These are phyloP conservation scores for Plasmodium knowlesi DNA, from an alignment of 169 alveolate species.

Conservation along the genomic window DNA sequence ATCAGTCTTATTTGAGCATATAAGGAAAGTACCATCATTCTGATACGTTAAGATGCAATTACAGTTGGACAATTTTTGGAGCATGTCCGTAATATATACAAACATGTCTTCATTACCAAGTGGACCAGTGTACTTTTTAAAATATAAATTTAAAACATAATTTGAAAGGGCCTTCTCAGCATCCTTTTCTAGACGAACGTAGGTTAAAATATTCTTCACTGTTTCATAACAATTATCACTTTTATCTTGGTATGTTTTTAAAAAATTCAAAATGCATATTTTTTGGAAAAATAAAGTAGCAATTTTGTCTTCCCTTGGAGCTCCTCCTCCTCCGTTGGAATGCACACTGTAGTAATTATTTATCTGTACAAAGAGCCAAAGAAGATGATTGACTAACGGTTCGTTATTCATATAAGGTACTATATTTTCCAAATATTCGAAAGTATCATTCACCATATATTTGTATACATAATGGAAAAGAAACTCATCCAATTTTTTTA, in stretches of 20 bases:
- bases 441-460: conserved; percentile 49
- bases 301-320: background rate
- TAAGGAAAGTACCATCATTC: background rate
- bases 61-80: background rate
- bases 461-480: conserved; percentile 38
- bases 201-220: conserved; percentile 7
- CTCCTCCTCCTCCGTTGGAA: background rate
- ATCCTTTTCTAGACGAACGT: conserved; percentile 11
- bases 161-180: conserved; percentile 16
- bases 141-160: conserved; percentile 40
- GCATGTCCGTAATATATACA: background rate
- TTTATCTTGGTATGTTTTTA: conserved; percentile 14
- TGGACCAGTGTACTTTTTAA: background rate
- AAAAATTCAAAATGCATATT: conserved; percentile 42
- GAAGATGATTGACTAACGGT: background rate
- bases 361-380: conserved; percentile 32
- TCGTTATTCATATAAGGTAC: conserved; percentile 20
- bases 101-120: background rate
- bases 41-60: conserved; percentile 1
- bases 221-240: background rate
- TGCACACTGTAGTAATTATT: conserved; percentile 29
- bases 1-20: background rate
- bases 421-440: conserved; percentile 2
- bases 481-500: conserved; percentile 14
- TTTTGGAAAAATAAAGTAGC: conserved; percentile 32